These are phyloP conservation scores for Backusella parvicylindrica DNA, from an alignment of 192 early-diverging fungal species.

Conservation along the genomic window DNA sequence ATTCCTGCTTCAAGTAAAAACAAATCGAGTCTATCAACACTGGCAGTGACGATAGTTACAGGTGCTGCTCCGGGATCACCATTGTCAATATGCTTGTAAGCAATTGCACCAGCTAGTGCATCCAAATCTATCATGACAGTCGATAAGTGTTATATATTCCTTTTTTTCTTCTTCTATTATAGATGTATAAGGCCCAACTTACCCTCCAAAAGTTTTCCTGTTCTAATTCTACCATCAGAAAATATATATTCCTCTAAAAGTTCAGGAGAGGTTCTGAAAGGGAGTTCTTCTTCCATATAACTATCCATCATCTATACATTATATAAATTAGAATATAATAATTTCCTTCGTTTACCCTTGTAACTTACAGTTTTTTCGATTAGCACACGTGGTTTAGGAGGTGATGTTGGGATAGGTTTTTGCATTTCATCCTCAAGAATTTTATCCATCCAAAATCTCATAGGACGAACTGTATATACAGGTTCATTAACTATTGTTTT, in stretches of 20 bases:
- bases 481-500: not conserved
- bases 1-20: constrained; percentile 51
- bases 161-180: not conserved
- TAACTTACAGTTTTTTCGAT: constrained; percentile 26
- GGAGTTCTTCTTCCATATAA: constrained; percentile 75
- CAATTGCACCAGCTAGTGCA: constrained; percentile 77
- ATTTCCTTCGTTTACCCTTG: not conserved
- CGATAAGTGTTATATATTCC: not conserved
- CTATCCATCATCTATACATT: constrained; percentile 56
- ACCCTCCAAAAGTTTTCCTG: constrained; percentile 83
- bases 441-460: constrained; percentile 43
- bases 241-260: constrained; percentile 82
- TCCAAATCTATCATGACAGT: constrained; percentile 52
- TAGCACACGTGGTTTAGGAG: not conserved
- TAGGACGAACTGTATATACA: constrained; percentile 33
- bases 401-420: constrained; percentile 4
- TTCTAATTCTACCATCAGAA: constrained; percentile 66
- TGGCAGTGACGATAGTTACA: constrained; percentile 83
- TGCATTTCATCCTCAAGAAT: constrained; percentile 21
- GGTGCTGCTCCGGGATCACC: constrained; percentile 40
- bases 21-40: constrained; percentile 86
- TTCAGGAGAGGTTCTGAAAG: constrained; percentile 69
- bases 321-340: not conserved
- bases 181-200: not conserved
- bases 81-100: constrained; percentile 70